These are phyloP conservation scores for Vitis cinerea DNA, from an alignment of 164 flowering plant species.

Conservation along the genomic window DNA sequence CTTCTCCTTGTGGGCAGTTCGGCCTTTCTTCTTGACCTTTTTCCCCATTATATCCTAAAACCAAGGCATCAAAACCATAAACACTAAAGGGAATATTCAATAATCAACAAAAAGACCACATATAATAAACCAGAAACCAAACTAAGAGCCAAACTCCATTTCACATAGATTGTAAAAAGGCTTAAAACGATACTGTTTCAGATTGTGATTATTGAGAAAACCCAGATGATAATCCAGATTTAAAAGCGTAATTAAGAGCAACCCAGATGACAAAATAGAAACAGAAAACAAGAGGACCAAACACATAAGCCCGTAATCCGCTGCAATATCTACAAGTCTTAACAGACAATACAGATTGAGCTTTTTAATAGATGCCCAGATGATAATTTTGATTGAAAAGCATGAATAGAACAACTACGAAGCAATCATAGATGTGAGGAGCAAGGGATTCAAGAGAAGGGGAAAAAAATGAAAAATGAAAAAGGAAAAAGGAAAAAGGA, in stretches of 20 bases:
- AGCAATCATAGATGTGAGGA: neutral
- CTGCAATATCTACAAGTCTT: no score
- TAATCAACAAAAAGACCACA: neutral
- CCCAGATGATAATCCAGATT: conserved; percentile 4
- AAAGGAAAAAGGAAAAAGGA: neutral
- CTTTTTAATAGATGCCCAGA: no score
- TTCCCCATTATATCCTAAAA: conserved; percentile 69
- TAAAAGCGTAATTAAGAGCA: conserved; percentile 2
- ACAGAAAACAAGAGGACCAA: neutral
- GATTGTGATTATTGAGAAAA: neutral
- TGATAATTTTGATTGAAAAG: no score
- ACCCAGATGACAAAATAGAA: neutral
- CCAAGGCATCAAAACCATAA: conserved; percentile 20
- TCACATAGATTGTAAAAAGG: neutral
- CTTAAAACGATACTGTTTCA: neutral
- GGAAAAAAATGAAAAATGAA: neutral
- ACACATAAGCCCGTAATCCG: no score
- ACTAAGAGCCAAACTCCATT: neutral
- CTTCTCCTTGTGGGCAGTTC: conserved; percentile 52
- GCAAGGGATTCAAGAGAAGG: no score
- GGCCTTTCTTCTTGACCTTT: conserved; percentile 63
- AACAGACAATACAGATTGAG: no score
- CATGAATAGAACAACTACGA: no score
- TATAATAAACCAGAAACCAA: neutral
- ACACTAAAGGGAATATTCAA: conserved; percentile 4